Conservation (phyloP, 495 filamentous ascomycete genomes). For the Hypomontagnella submonticulosa region DNA sequence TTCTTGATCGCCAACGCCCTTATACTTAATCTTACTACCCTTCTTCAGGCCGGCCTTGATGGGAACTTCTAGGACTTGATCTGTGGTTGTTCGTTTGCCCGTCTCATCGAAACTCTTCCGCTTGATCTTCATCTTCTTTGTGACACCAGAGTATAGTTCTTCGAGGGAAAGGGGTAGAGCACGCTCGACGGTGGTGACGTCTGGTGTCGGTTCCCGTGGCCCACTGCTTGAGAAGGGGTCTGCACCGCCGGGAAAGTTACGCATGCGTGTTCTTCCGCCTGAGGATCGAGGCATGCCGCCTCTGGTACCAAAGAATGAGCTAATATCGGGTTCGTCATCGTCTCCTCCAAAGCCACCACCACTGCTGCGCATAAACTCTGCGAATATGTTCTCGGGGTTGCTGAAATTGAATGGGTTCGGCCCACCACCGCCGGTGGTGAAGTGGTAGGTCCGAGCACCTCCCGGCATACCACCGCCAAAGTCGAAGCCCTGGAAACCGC, state of each 20-base stretch:
- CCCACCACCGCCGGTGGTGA: conserved; percentile 65
- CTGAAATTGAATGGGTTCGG: conserved; percentile 78
- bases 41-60: conserved; percentile 96
- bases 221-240: conserved; percentile 55
- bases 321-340: conserved; percentile 49
- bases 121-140: conserved; percentile 98
- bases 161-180: conserved; percentile 84
- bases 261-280: conserved; percentile 53
- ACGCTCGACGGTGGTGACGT: conserved; percentile 90
- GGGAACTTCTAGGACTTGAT: conserved; percentile 89
- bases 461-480: conserved; percentile 60
- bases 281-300: conserved; percentile 53
- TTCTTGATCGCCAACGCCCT: conserved; percentile 94
- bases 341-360: conserved; percentile 57
- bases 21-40: conserved; percentile 97
- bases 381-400: conserved; percentile 84
- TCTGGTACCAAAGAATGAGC: conserved; percentile 46
- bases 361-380: conserved; percentile 75
- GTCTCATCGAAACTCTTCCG: conserved; percentile 90
- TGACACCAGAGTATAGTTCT: conserved; percentile 83
- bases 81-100: conserved; percentile 84
- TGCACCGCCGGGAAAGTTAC: conserved; percentile 54
- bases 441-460: conserved; percentile 75
- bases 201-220: conserved; percentile 70
- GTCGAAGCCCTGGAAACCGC: conserved; percentile 64